Evolutionary conservation across 2,329 filamentous ascomycete genomes (phyloP).

Genomic region (Hypoxylon sp.): DNA sequence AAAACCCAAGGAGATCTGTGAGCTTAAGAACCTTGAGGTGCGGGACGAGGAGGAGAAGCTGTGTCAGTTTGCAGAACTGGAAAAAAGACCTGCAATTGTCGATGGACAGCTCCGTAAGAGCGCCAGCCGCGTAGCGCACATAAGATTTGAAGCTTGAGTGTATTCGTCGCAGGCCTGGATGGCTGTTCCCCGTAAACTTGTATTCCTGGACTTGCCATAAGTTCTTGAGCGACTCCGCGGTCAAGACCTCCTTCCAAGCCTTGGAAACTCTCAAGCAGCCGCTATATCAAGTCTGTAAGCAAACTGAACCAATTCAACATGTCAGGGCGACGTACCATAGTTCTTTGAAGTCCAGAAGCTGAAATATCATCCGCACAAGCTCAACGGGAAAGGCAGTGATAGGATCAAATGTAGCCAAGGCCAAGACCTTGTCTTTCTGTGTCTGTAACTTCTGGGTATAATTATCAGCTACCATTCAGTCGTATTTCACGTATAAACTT

Average conservation of each 20-base stretch:
- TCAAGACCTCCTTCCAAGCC: constrained; percentile 45
- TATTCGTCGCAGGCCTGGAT: constrained; percentile 7
- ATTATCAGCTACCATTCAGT: constrained; percentile 6
- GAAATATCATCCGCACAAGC: constrained; percentile 46
- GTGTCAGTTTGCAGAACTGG: constrained; percentile 12
- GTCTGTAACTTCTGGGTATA: constrained; percentile 35
- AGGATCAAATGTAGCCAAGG: constrained; percentile 41
- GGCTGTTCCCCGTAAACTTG: not conserved
- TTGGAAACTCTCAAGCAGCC: constrained; percentile 47
- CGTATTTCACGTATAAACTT: constrained; percentile 17
- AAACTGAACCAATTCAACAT: not conserved
- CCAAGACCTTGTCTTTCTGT: constrained; percentile 40
- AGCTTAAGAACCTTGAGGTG: constrained; percentile 43
- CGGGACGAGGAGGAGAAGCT: constrained; percentile 21
- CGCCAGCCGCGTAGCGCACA: constrained; percentile 17
- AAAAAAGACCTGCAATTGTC: constrained; percentile 34
- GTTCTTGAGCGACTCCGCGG: constrained; percentile 19
- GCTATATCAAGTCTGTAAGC: constrained; percentile 30
- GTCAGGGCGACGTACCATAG: constrained; percentile 40
- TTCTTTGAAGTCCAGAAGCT: constrained; percentile 40
- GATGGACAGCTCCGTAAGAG: constrained; percentile 39
- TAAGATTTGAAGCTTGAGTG: constrained; percentile 18
- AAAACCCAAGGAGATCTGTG: constrained; percentile 9
- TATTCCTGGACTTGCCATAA: constrained; percentile 46
- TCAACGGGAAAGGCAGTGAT: constrained; percentile 46